A percentile compares a stretch with the other conserved stretches of the same genome.
phyloP scores from a whole-genome alignment of 495 filamentous ascomycete genomes.

The Talaromyces trachyspermus region DNA sequence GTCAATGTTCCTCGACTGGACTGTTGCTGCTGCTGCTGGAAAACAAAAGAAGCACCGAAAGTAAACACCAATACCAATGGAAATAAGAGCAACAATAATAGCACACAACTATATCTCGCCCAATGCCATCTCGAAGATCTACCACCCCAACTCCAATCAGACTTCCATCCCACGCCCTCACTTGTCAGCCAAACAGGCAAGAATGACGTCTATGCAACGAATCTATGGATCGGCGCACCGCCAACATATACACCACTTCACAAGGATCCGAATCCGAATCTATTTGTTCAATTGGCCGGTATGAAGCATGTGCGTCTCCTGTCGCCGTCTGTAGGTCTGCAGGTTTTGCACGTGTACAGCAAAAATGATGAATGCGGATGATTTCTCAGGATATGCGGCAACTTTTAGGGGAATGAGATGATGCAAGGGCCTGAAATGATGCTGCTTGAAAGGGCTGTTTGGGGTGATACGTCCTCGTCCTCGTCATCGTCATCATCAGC shows the following conservation, averaged over 20 bases:
- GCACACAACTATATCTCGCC: conserved; percentile 65
- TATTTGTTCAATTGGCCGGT: conserved; percentile 79
- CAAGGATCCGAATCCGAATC: conserved; percentile 87
- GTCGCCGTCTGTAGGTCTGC: conserved; percentile 49
- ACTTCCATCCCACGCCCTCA: conserved; percentile 57
- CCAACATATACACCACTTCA: conserved; percentile 87
- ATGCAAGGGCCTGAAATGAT: conserved; percentile 69
- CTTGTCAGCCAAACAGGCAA: conserved; percentile 52
- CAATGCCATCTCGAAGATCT: conserved; percentile 66
- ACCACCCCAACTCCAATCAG: conserved; percentile 50
- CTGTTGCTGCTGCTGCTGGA: conserved; percentile 9
- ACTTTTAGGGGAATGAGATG: conserved; percentile 80
- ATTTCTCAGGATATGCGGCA: conserved; percentile 40
- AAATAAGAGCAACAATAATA: conserved; percentile 7
- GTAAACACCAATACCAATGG: too few relatives aligned
- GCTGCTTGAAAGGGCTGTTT: conserved; percentile 61
- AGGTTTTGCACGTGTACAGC: too few relatives aligned
- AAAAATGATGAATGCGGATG: too few relatives aligned
- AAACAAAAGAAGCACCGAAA: too few relatives aligned
- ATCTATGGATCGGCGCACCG: conserved; percentile 79
- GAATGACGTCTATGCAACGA: conserved; percentile 77
- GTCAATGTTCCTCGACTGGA: conserved; percentile 50
- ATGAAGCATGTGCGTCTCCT: conserved; percentile 67
- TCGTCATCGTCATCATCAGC: conserved; percentile 7
- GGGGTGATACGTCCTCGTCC: too few relatives aligned